Conservation (phyloP, 192 early-diverging fungal genomes). For the Entomortierella parvispora region DNA sequence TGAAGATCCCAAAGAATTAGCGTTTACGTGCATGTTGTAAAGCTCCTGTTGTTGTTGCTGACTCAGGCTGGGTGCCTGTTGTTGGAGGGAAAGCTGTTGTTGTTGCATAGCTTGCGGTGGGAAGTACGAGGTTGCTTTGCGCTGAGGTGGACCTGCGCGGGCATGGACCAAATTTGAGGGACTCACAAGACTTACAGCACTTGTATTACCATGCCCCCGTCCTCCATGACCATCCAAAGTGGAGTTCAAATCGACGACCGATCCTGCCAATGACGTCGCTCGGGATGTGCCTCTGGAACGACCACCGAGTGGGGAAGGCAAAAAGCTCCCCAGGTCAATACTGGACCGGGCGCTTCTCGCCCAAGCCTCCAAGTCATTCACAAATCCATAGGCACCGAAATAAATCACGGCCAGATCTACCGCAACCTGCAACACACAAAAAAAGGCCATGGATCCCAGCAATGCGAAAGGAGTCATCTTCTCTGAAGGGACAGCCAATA, state of each 20-base stretch:
- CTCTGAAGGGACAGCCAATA: conserved; percentile 20
- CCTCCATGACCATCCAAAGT: neutral
- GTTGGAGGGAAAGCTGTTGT: conserved; percentile 17
- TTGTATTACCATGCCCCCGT: neutral
- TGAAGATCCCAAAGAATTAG: conserved; percentile 42
- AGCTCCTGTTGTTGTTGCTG: conserved; percentile 37
- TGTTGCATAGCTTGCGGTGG: conserved; percentile 2
- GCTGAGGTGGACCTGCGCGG: neutral
- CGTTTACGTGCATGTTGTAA: conserved; percentile 43
- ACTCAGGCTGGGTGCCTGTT: conserved; percentile 15
- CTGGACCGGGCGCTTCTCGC: conserved; percentile 39
- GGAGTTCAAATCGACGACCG: conserved; percentile 7
- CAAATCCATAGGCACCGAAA: conserved; percentile 41
- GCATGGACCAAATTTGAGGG: neutral
- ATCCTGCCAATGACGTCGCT: conserved; percentile 8
- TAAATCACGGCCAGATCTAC: conserved; percentile 45
- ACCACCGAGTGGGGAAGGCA: conserved; percentile 25
- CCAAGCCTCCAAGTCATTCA: conserved; percentile 35
- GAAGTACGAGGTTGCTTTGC: conserved; percentile 11
- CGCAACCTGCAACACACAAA: conserved; percentile 23
- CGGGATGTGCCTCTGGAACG: conserved; percentile 15
- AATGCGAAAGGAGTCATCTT: conserved; percentile 37
- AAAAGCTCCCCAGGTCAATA: conserved; percentile 28
- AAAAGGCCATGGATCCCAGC: conserved; percentile 28
- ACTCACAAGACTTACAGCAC: conserved; percentile 9